Percentiles rank a stretch among this genome's conserved stretches.
Conservation (phyloP, 176 grass and related monocot genomes). For the Tillandsia leiboldiana region DNA sequence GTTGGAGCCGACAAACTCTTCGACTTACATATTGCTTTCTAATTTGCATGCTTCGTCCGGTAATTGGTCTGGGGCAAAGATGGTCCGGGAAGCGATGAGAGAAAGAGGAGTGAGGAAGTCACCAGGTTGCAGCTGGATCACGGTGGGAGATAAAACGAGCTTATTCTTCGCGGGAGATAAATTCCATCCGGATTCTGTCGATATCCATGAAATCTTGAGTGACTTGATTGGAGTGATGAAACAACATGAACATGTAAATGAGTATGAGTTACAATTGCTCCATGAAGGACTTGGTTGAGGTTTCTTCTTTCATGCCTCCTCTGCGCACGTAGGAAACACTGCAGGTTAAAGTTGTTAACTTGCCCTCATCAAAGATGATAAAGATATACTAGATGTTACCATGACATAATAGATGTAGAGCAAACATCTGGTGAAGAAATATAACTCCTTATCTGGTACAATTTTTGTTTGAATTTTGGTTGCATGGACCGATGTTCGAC, state of each 20-base stretch:
- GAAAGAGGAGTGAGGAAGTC: constrained; percentile 51
- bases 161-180: constrained; percentile 52
- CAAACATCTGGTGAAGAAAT: no score
- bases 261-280: constrained; percentile 20
- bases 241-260: constrained; percentile 24
- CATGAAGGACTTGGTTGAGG: constrained; percentile 25
- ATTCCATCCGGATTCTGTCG: constrained; percentile 30
- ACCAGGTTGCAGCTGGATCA: constrained; percentile 63
- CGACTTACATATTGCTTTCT: constrained; percentile 51
- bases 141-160: constrained; percentile 39
- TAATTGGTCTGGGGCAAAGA: constrained; percentile 50
- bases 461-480: no score
- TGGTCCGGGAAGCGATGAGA: constrained; percentile 44
- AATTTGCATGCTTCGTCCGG: constrained; percentile 57
- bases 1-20: constrained; percentile 48
- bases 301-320: not conserved
- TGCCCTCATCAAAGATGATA: no score
- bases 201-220: constrained; percentile 34
- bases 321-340: no score
- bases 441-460: no score
- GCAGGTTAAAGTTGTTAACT: no score
- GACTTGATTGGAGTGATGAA: constrained; percentile 44
- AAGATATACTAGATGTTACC: no score
- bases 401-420: no score
- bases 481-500: no score